Conservation (phyloP, 2,329 filamentous ascomycete genomes). For the Talaromyces sp. region DNA sequence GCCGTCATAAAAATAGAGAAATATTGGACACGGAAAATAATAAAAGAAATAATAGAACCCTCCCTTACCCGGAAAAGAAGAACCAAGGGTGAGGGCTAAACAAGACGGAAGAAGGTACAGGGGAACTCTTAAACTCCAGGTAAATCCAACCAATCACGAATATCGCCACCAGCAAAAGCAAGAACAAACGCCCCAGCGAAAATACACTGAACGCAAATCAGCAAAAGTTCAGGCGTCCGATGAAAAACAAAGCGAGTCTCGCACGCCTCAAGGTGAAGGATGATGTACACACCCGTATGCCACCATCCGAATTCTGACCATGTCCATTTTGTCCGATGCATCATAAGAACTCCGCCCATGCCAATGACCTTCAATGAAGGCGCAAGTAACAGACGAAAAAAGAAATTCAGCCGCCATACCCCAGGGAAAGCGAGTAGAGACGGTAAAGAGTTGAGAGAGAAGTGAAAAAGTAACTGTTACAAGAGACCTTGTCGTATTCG, state of each 20-base stretch:
- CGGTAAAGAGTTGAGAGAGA: background rate
- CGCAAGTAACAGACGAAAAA: slow-evolving; percentile 22
- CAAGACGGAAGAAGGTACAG: slow-evolving; percentile 10
- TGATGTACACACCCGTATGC: slow-evolving; percentile 24
- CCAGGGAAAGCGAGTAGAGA: slow-evolving; percentile 7
- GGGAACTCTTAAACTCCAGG: slow-evolving; percentile 11
- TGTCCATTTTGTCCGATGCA: slow-evolving; percentile 35
- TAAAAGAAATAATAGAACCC: background rate
- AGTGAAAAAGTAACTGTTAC: slow-evolving; percentile 12
- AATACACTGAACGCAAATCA: slow-evolving; percentile 21
- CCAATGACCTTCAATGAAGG: slow-evolving; percentile 24
- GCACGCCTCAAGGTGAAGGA: slow-evolving; percentile 26
- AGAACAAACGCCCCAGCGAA: background rate
- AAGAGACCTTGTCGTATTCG: background rate
- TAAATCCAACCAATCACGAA: slow-evolving; percentile 8
- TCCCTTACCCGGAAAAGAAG: slow-evolving; percentile 7
- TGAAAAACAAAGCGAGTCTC: slow-evolving; percentile 24
- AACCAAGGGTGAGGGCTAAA: slow-evolving; percentile 19
- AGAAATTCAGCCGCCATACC: slow-evolving; percentile 17
- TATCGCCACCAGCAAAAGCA: slow-evolving; percentile 9
- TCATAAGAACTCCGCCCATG: slow-evolving; percentile 38
- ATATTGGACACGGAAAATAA: slow-evolving; percentile 14
- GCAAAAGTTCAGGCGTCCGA: slow-evolving; percentile 23
- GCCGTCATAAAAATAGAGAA: slow-evolving; percentile 7
- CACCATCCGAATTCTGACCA: slow-evolving; percentile 26